Percentiles rank a stretch among this genome's conserved stretches.
These are phyloP conservation scores for Galerina marginata DNA, from an alignment of 768 basidiomycete genomes.

Conservation along the genomic window DNA sequence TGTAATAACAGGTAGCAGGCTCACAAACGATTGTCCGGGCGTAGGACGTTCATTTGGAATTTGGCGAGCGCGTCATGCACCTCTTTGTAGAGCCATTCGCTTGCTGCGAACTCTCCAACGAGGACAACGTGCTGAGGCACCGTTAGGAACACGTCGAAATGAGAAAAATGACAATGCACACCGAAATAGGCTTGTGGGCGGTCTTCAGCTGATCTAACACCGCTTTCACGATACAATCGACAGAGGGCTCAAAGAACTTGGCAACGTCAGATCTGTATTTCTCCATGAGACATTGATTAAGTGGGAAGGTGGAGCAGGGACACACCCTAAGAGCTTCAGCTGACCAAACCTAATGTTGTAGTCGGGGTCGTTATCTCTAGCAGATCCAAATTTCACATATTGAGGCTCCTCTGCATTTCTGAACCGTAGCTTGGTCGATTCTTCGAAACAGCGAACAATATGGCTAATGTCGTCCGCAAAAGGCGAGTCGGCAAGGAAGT, in stretches of 20 bases:
- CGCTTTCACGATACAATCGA: conserved; percentile 39
- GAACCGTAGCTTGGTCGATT: conserved; percentile 52
- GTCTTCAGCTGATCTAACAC: conserved; percentile 31
- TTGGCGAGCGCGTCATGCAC: conserved; percentile 44
- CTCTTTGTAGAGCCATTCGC: conserved; percentile 55
- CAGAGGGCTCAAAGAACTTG: conserved; percentile 43
- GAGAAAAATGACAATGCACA: conserved; percentile 16
- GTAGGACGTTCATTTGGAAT: conserved; percentile 44
- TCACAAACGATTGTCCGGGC: conserved; percentile 61
- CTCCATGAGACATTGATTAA: not conserved
- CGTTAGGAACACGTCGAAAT: not conserved
- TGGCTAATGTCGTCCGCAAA: conserved; percentile 47
- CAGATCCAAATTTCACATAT: conserved; percentile 53
- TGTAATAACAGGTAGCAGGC: conserved; percentile 32
- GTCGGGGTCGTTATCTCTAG: conserved; percentile 43
- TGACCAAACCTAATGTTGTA: conserved; percentile 52
- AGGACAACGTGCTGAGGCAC: conserved; percentile 46
- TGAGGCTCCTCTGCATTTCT: conserved; percentile 41
- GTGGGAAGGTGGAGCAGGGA: not conserved
- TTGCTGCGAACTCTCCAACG: conserved; percentile 65
- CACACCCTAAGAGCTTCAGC: conserved; percentile 46
- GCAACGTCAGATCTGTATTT: conserved; percentile 37
- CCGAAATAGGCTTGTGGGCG: conserved; percentile 37
- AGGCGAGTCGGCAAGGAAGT: conserved; percentile 44
- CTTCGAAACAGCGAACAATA: conserved; percentile 50